Evolutionary conservation across 768 basidiomycete genomes (phyloP).

Genomic region (Lactifluus echinatus): DNA sequence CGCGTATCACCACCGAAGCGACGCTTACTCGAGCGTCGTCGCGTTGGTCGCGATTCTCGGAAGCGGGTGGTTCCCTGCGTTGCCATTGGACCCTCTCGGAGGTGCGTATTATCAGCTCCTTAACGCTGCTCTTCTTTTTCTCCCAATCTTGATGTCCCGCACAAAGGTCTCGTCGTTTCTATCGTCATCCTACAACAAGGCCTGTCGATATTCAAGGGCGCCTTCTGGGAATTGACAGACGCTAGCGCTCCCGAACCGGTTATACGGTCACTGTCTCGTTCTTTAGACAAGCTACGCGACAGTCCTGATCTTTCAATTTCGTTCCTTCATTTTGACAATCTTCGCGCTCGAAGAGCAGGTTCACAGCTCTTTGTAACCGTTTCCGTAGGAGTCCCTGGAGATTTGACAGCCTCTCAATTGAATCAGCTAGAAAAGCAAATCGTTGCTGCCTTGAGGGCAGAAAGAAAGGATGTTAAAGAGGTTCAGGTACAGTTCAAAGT

Average conservation of each 20-base stretch:
- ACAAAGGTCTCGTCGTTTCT: slow-evolving; percentile 83
- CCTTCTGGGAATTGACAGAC: slow-evolving; percentile 78
- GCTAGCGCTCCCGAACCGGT: slow-evolving; percentile 55
- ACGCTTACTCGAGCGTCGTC: slow-evolving; percentile 88
- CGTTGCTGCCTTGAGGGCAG: slow-evolving; percentile 41
- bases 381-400: slow-evolving; percentile 55
- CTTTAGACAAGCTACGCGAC: slow-evolving; percentile 18
- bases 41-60: slow-evolving; percentile 90
- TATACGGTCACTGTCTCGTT: slow-evolving; percentile 49
- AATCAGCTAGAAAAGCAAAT: slow-evolving; percentile 58
- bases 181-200: slow-evolving; percentile 80
- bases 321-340: slow-evolving; percentile 38
- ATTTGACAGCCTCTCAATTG: slow-evolving; percentile 49
- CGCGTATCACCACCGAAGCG: slow-evolving; percentile 95
- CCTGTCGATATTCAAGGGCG: slow-evolving; percentile 51
- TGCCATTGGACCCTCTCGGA: slow-evolving; percentile 90
- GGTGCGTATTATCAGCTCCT: slow-evolving; percentile 47
- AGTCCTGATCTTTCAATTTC: not conserved
- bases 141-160: not conserved
- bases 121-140: not conserved
- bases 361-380: slow-evolving; percentile 81
- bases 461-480: slow-evolving; percentile 60
- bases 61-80: slow-evolving; percentile 73
- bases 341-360: slow-evolving; percentile 72
- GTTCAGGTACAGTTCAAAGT: slow-evolving; percentile 30